Base-by-base conservation (phyloP, 169 alveolate genomes). In the Plasmodium blacklocki region DNA sequence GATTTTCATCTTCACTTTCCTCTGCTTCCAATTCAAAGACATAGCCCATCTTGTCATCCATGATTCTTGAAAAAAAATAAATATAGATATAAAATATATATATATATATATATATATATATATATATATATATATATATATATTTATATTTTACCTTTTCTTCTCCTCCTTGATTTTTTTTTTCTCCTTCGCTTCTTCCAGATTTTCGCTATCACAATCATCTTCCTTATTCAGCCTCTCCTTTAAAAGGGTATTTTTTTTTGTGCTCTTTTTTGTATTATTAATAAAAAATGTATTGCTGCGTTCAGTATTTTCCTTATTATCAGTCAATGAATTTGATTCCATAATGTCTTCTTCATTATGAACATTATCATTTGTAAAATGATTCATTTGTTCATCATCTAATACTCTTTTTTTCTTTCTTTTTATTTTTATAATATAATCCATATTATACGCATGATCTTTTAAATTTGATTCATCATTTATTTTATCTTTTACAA, bases 1-100 rank as follows among this genome's bases (percentile, higher is more conserved):
- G 71, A 49, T 86, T 72, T 59, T 86, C 92, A 54, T 86, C 92
- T 14, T 86, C 92, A 43, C 87, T 72, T 50, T 86, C 92, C 39
- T 86, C 92, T 86, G 86, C 92, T 72, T 86, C 92, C 39, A 72
- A 59, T 49, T 86, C 92, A 64, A 86, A 72, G 29, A 72, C 19
- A 50, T 86, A 52, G 7, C 59, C 49, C 83, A 80, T 67, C 63
- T 70, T 66, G 18, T 68, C 83, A 18, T 68, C 26, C 52, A 47
- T 39, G 2, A 80, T 18, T 45, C 90, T 80, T 5, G 29, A 54
- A 80, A 68, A 68, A 68, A 12, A 18, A 15, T 29, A 32, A 7
- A 71, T 18, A 32, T 26, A 73, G 1, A 29, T 12, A 52, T 11
- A n/a, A 15, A n/a, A n/a, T n/a, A 45, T 5, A 67, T 2, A 66